Evolutionary conservation across 129 eudicot species (phyloP), one percentile per base, ranked within the genome.

Genomic region (Flaveria robusta): DNA sequence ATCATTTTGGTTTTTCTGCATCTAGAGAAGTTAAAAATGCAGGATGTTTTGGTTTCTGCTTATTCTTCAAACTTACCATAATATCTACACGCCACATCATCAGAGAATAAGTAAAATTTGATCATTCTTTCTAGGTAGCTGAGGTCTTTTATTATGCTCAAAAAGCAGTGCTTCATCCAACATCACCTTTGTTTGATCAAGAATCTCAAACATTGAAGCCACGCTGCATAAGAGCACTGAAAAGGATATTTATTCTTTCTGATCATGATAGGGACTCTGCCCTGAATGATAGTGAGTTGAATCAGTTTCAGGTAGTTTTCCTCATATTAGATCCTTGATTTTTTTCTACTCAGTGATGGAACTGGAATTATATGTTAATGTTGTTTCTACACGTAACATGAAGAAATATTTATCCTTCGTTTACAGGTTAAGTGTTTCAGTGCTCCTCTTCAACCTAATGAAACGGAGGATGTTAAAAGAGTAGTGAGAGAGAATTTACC

Each of bases 131-230:
- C 79, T 74, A 94, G 99, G 88, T 94, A 20, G 90, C 92, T 49
- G 97, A 94, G 77, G 97, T 94, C 18, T 94, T 94, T 77, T 91
- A 91, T 68, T 91, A 91, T 80, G 97, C 99, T 68, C 99, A 94
- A 83, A 94, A 91, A 77, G 96, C 97, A 12, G 99, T 94, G 20
- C 93, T 94, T 86, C 97, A 94, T 83, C 99, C 97, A 43, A 91
- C 93, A 71, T 90, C 96, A 20, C 98, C 97, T 54, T 82, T 94
- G 70, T 91, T 91, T 80, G 99, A 94, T 85, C 99, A 94, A 81
- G 97, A 91, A 82, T 85, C 90, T 58, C 97, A 94, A 72, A 79
- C 91, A 71, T 77, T 94, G 46, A 83, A 83, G 66, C 99, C 99
- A 46, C 90, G 96, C 47, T 94, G 99, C 75, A 78, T 86, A 43